A percentile compares a stretch with the other conserved stretches of the same genome.
phyloP scores from a whole-genome alignment of 257 asterid species.

The Penstemon davidsonii region DNA sequence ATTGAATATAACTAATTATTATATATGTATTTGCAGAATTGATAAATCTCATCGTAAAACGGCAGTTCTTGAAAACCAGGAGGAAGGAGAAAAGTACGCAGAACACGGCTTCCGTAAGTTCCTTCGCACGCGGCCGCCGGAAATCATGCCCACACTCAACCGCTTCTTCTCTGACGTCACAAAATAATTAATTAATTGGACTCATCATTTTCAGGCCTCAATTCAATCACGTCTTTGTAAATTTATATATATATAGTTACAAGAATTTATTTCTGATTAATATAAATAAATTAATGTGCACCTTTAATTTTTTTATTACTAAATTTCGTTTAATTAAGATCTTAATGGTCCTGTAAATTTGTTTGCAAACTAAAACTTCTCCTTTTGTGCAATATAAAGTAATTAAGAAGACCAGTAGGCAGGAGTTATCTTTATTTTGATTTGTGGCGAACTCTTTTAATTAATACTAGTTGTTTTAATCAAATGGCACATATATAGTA shows the following conservation, averaged over 20 bases:
- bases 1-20: neutral
- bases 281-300: neutral
- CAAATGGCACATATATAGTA: no score
- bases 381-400: no score
- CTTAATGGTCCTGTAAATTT: neutral
- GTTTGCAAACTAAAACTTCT: neutral
- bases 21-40: conserved; percentile 40
- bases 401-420: no score
- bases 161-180: conserved; percentile 57
- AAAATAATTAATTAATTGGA: no score
- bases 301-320: neutral
- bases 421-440: no score
- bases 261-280: neutral
- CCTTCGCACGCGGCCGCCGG: conserved; percentile 82
- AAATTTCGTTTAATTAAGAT: neutral
- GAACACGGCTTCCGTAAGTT: conserved; percentile 68
- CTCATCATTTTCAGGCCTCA: no score
- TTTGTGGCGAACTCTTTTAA: no score
- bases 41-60: conserved; percentile 52
- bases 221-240: neutral
- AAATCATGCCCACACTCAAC: conserved; percentile 81
- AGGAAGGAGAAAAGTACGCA: conserved; percentile 75
- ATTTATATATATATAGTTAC: neutral
- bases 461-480: no score
- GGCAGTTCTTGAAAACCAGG: conserved; percentile 65